Percentiles rank a stretch among this genome's conserved stretches.
Conservation (phyloP, 108 stramenopile species). For the Nitzschia sp. region DNA sequence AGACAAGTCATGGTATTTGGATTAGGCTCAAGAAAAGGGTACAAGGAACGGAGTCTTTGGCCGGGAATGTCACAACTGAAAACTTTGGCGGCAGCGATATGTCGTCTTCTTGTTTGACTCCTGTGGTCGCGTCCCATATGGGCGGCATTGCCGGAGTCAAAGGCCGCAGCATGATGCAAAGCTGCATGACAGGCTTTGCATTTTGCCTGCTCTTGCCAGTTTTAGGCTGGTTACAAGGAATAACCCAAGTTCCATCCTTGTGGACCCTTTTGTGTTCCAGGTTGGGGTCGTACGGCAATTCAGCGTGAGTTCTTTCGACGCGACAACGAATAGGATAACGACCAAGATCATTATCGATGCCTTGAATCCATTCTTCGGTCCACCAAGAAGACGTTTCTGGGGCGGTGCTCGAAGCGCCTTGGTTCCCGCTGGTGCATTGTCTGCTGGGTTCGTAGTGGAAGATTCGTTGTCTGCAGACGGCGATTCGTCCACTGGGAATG, state of each 20-base stretch:
- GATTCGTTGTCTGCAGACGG: too few relatives aligned
- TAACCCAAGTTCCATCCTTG: slow-evolving; percentile 8
- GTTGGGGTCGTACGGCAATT: slow-evolving; percentile 56
- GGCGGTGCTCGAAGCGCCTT: too few relatives aligned
- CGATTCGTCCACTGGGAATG: too few relatives aligned
- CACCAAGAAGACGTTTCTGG: slow-evolving; percentile 40
- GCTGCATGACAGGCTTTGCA: slow-evolving; percentile 11
- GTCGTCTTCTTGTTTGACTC: background rate
- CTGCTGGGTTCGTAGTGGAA: too few relatives aligned
- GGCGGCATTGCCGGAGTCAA: slow-evolving; percentile 41
- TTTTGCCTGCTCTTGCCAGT: background rate
- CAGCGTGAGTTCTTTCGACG: slow-evolving; percentile 49
- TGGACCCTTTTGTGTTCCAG: slow-evolving; percentile 24
- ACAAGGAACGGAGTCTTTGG: slow-evolving; percentile 42
- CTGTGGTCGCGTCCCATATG: background rate
- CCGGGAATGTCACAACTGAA: slow-evolving; percentile 45
- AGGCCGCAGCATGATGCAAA: slow-evolving; percentile 41
- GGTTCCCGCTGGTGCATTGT: too few relatives aligned
- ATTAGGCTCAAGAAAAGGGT: slow-evolving; percentile 53
- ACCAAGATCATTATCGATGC: slow-evolving; percentile 10
- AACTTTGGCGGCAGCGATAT: slow-evolving; percentile 39
- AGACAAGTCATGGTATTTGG: slow-evolving; percentile 25
- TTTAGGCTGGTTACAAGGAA: slow-evolving; percentile 5
- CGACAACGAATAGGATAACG: slow-evolving; percentile 54
- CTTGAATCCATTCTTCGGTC: slow-evolving; percentile 46